Evolutionary conservation across 2,329 filamentous ascomycete species (phyloP), one percentile per base, ranked within the genome.

Genomic region (Penicillium occitanis): DNA sequence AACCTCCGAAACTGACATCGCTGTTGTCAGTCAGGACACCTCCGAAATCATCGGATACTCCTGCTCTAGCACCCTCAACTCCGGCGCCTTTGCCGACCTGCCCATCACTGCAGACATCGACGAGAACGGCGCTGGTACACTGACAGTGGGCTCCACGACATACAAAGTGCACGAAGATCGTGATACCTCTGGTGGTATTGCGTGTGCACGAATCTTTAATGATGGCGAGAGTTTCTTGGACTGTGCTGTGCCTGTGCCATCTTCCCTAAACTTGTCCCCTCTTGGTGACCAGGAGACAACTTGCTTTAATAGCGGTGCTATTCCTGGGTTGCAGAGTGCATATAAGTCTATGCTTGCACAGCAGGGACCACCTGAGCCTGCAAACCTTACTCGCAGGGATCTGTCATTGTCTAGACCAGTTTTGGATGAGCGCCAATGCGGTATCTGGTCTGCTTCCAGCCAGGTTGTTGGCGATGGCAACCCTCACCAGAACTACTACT

Each of bases 181-280:
- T n/a, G 35, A 58, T 22, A 25, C 19, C 14, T 58, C 55, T 28
- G 55, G 55, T 2, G 55, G 55, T 17, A 58, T 58, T n/a, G 13
- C n/a, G 1, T 58, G 55, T 40, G 55, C 55, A 40, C 55, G 55
- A 37, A 58, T 58, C 14, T 58, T 11, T 13, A 35, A 40, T 40
- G 55, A 40, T 40, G 35, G 33, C 33, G 55, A 58, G 55, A 58
- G 55, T 28, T 58, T 58, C 55, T 40, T 58, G 33, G 35, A 35
- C 11, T 58, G 55, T 22, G 55, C 55, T 40, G 55, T 58, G 14
- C 33, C 55, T 1, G 55, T 58, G 22, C 55, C 55, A 4, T 37
- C 55, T 5, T 37, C 55, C 19, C 5, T 58, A 8, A 58, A 40
- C 5, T 6, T 58, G n/a, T 19, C 55, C 33, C 55, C 55, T 25